phyloP scores from a whole-genome alignment of 129 eudicot species.

The Scalesia atractyloides region DNA sequence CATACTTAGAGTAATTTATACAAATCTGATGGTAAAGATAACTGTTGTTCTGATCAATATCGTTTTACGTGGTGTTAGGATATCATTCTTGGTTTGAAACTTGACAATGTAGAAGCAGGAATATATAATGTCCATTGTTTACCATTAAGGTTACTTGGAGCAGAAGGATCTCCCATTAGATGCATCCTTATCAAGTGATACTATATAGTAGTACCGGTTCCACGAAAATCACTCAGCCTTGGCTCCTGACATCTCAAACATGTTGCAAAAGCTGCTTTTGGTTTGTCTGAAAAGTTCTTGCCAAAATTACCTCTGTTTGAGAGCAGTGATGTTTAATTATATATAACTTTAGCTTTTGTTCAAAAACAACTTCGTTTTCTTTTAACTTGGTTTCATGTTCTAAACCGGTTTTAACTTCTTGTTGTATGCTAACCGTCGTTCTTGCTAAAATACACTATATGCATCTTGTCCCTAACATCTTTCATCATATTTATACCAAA shows the following conservation, averaged over 20 bases:
- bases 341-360: neutral
- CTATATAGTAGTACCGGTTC: slow-evolving; percentile 1
- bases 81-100: slow-evolving; percentile 77
- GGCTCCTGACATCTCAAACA: neutral
- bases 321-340: neutral
- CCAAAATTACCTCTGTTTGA: neutral
- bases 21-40: neutral
- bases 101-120: slow-evolving; percentile 54
- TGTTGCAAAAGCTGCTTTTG: neutral
- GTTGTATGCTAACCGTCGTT: neutral
- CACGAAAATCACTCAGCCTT: neutral
- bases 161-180: slow-evolving; percentile 90
- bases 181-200: slow-evolving; percentile 71
- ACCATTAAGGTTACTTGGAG: slow-evolving; percentile 69
- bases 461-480: too few relatives aligned
- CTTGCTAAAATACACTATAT: too few relatives aligned
- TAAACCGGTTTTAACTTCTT: neutral
- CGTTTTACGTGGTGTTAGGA: slow-evolving; percentile 46
- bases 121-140: slow-evolving; percentile 74
- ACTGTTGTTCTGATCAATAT: neutral
- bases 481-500: too few relatives aligned
- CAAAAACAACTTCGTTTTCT: neutral
- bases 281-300: neutral
- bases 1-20: too few relatives aligned
- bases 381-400: neutral